Conservation (phyloP, 1,284 basidiomycete genomes). For the Malassezia psittaci region DNA sequence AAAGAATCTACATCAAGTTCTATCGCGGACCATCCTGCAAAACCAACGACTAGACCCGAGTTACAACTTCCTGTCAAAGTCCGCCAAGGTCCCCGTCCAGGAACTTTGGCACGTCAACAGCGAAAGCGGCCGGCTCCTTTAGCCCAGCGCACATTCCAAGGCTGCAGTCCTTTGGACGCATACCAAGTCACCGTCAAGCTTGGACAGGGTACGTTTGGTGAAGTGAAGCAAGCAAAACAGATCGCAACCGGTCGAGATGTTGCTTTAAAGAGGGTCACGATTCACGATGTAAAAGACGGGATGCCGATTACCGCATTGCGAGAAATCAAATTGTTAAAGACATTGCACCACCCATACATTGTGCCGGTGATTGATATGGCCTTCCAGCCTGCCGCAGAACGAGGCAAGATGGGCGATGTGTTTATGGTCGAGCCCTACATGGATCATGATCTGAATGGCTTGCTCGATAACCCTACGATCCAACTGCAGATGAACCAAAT, state of each 20-base stretch:
- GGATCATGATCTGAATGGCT: slow-evolving; percentile 94
- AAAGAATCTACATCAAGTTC: neutral
- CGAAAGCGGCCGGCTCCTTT: slow-evolving; percentile 24
- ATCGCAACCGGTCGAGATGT: slow-evolving; percentile 57
- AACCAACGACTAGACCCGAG: neutral
- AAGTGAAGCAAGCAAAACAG: slow-evolving; percentile 47
- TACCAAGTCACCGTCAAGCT: slow-evolving; percentile 42
- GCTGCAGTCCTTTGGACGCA: slow-evolving; percentile 35
- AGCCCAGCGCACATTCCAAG: slow-evolving; percentile 30
- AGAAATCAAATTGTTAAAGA: slow-evolving; percentile 96
- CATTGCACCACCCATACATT: slow-evolving; percentile 71
- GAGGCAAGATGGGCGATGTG: slow-evolving; percentile 54
- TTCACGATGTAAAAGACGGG: slow-evolving; percentile 92
- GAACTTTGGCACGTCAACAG: slow-evolving; percentile 13
- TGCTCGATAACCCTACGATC: slow-evolving; percentile 56
- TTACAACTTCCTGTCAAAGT: slow-evolving; percentile 5
- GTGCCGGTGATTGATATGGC: slow-evolving; percentile 90
- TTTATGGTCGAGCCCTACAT: slow-evolving; percentile 99
- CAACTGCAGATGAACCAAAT: slow-evolving; percentile 54
- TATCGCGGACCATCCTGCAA: neutral
- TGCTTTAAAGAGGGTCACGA: slow-evolving; percentile 84
- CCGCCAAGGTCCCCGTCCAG: slow-evolving; percentile 12
- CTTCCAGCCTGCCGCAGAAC: slow-evolving; percentile 37
- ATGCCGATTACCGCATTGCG: slow-evolving; percentile 90
- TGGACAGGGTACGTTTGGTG: slow-evolving; percentile 50